These are phyloP conservation scores for Rhizomucor miehei DNA, from an alignment of 371 early-diverging fungal genomes.

Conservation along the genomic window DNA sequence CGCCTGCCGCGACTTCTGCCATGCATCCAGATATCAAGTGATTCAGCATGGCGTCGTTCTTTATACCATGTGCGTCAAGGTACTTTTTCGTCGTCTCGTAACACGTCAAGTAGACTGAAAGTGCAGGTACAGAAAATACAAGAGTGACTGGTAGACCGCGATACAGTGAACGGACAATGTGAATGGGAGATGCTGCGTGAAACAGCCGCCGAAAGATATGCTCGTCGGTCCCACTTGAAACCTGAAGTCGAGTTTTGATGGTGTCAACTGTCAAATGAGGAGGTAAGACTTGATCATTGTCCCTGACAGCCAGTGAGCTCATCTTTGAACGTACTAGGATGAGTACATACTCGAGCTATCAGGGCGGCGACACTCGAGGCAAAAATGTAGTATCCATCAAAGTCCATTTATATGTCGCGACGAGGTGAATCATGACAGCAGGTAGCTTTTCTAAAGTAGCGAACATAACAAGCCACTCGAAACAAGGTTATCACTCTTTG, in stretches of 20 bases:
- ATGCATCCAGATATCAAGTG: constrained; percentile 50
- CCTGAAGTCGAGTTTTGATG: constrained; percentile 74
- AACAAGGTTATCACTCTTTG: not conserved
- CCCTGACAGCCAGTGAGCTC: not conserved
- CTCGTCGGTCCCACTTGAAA: constrained; percentile 16
- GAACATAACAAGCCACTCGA: not conserved
- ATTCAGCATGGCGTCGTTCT: constrained; percentile 22
- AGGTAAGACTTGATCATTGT: not conserved
- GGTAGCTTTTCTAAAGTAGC: too few species aligned
- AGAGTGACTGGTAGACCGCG: constrained; percentile 73
- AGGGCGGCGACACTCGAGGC: constrained; percentile 60
- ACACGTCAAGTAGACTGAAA: constrained; percentile 67
- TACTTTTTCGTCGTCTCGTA: constrained; percentile 67
- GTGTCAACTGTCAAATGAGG: constrained; percentile 57
- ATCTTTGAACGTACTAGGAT: constrained; percentile 45
- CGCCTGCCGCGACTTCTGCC: constrained; percentile 57
- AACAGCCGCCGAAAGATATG: not conserved
- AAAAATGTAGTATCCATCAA: constrained; percentile 45
- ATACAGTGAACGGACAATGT: constrained; percentile 30
- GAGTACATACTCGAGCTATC: constrained; percentile 58
- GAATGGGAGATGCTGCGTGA: not conserved
- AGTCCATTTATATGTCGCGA: not conserved
- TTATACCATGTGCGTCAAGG: constrained; percentile 11
- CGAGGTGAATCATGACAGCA: too few species aligned
- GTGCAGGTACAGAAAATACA: constrained; percentile 69